A percentile compares a stretch with the other conserved stretches of the same genome.
Conservation (phyloP, 129 eudicot species). For the carrot (Daucus carota) region DNA sequence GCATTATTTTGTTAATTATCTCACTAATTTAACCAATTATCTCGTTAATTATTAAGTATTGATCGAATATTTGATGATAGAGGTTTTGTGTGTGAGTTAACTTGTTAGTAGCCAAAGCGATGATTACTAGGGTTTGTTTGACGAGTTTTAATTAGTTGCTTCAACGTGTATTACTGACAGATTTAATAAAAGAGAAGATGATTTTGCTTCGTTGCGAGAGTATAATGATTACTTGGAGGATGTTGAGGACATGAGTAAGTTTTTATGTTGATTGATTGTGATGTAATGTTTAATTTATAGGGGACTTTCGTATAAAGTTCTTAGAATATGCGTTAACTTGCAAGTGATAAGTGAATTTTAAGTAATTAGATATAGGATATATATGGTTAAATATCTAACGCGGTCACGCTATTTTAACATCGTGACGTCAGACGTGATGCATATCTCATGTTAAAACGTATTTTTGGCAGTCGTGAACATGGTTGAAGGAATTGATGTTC, state of each 20-base stretch:
- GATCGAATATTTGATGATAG: too few species aligned
- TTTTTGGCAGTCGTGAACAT: slow-evolving; percentile 50
- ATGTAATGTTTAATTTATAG: neutral
- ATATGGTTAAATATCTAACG: neutral
- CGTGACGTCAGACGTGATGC: too few species aligned
- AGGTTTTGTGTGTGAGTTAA: too few species aligned
- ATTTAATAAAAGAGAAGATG: slow-evolving; percentile 90
- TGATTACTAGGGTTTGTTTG: too few species aligned
- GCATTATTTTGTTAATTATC: too few species aligned
- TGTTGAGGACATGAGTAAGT: slow-evolving; percentile 97
- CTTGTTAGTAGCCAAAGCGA: too few species aligned
- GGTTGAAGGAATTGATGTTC: slow-evolving; percentile 77
- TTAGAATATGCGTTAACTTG: neutral
- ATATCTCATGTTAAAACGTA: slow-evolving; percentile 9
- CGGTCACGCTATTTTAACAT: neutral
- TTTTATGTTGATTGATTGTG: neutral
- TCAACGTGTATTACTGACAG: slow-evolving; percentile 25
- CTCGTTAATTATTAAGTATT: too few species aligned
- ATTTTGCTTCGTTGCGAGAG: slow-evolving; percentile 76
- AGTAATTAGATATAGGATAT: neutral
- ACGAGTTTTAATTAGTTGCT: too few species aligned
- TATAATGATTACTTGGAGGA: slow-evolving; percentile 95
- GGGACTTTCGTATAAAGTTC: neutral
- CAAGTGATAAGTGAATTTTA: neutral
- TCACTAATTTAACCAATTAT: too few species aligned